Base-by-base conservation (phyloP, 2,329 filamentous ascomycete genomes). In the Canariomyces notabilis region DNA sequence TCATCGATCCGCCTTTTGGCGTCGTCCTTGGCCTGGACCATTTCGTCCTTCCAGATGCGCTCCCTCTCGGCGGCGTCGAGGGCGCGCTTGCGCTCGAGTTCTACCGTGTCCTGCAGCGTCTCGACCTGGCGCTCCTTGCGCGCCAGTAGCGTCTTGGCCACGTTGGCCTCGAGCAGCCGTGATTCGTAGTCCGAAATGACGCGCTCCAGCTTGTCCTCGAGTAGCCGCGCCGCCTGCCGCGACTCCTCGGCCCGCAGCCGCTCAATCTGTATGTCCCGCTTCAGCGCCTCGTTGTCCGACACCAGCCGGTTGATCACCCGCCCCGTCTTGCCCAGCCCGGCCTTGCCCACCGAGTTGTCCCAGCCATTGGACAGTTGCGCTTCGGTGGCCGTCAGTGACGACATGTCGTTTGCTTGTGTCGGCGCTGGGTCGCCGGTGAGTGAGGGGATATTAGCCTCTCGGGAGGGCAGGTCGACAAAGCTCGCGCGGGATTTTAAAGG, bases 281-380 rank as follows among this genome's bases (percentile, higher is more conserved):
- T 86, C 37, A 91, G 71, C 33, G 82, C 76, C 59, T 91, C 87
- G 56, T 89, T 89, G 61, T 91, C 87, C 43, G 83, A 82, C 61
- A 89, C 87, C 44, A 93, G 76, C 60, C 82, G 80, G 67, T 93
- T 88, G 64, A 93, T 91, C 42, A 89, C 85, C 26, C 84, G 75
- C 7, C 85, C 85, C 8, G 83, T 87, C 69, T 89, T 89, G 35
- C 85, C 85, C 2, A 85, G 68, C 2, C 80, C 82, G 6, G 83
- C 82, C 60, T 83, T 83, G 55, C 83, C 83, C 37, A 86, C 76
- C 3, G 82, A 82, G 22, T 80, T 80, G 59, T 84, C 82, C 79
- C 81, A 70, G 50, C 46, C 43, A 18, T 45, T 37, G 46, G 50
- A 36, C 15, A 54, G 42, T 22, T 52, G 43, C 40, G 56, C 49